Conservation (phyloP, 768 basidiomycete species). For the Dentipellis sp. region DNA sequence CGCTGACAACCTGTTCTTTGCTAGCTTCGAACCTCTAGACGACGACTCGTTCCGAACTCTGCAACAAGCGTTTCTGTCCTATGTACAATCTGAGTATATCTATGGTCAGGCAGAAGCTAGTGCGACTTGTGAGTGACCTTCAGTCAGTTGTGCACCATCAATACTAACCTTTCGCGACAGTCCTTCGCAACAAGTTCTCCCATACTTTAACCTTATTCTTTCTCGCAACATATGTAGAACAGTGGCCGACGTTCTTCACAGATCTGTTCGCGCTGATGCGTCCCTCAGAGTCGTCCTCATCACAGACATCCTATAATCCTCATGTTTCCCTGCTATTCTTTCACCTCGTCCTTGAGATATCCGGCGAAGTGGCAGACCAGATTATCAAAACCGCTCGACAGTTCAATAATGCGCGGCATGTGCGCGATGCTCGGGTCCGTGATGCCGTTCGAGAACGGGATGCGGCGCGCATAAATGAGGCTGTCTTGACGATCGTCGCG, state of each 20-base stretch:
- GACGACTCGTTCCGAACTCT: constrained; percentile 60
- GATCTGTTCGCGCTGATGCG: constrained; percentile 70
- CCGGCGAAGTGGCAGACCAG: constrained; percentile 95
- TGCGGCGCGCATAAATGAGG: constrained; percentile 77
- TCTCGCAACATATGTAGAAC: constrained; percentile 75
- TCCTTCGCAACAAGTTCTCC: constrained; percentile 91
- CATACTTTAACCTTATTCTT: constrained; percentile 87
- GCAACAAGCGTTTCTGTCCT: constrained; percentile 69
- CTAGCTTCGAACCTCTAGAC: constrained; percentile 54
- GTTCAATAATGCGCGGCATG: constrained; percentile 60
- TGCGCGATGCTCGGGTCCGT: constrained; percentile 75
- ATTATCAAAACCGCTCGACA: constrained; percentile 81
- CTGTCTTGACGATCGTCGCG: constrained; percentile 74
- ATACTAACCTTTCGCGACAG: constrained; percentile 29
- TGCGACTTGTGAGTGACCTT: constrained; percentile 59
- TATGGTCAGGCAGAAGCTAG: constrained; percentile 76
- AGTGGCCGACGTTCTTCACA: constrained; percentile 81
- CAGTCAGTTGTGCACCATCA: constrained; percentile 1
- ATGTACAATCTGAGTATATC: constrained; percentile 85
- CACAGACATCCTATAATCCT: constrained; percentile 59
- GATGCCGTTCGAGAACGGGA: constrained; percentile 89
- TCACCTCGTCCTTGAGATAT: constrained; percentile 88
- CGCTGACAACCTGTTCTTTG: neutral
- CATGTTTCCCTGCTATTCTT: constrained; percentile 86
- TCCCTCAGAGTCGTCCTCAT: constrained; percentile 39